Percentiles rank a stretch among this genome's conserved stretches.
Evolutionary conservation across 2,329 filamentous ascomycete species (phyloP).

Genomic region (Fusarium metavorans): DNA sequence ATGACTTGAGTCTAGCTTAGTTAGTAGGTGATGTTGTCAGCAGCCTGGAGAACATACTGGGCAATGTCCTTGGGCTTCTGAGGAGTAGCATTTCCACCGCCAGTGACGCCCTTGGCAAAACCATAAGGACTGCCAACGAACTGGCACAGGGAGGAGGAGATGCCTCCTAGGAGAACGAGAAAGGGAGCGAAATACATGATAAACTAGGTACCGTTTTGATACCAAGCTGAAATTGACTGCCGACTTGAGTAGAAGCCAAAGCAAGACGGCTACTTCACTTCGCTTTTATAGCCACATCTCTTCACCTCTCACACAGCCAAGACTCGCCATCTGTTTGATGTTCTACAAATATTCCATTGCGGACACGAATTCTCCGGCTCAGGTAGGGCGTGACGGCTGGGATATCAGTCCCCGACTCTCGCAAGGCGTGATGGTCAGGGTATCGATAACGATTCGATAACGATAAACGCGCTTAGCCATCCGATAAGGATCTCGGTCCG

Average conservation of each 20-base stretch:
- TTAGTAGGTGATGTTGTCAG: not conserved
- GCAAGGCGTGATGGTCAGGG: not conserved
- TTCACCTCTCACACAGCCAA: not conserved
- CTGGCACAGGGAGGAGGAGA: not conserved
- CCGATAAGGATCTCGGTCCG: not conserved
- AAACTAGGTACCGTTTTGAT: not conserved
- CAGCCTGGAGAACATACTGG: not conserved
- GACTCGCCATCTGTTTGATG: not conserved
- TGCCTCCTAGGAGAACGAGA: not conserved
- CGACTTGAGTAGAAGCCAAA: not conserved
- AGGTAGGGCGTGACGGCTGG: not conserved
- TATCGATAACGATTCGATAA: not conserved
- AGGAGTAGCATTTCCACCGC: not conserved
- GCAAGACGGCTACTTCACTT: not conserved
- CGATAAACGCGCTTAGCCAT: not conserved
- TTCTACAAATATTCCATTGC: not conserved
- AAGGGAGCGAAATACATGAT: not conserved
- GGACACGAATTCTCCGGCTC: not conserved
- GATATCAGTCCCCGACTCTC: not conserved
- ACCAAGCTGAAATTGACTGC: not conserved
- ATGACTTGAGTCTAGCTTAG: not conserved
- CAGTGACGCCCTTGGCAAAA: not conserved
- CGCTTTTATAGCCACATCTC: not conserved
- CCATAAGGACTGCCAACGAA: not conserved
- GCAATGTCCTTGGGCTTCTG: not conserved